A percentile compares a stretch with the other conserved stretches of the same genome.
phyloP scores from a whole-genome alignment of 768 basidiomycete species.

The Naganishia vaughanmartiniae region DNA sequence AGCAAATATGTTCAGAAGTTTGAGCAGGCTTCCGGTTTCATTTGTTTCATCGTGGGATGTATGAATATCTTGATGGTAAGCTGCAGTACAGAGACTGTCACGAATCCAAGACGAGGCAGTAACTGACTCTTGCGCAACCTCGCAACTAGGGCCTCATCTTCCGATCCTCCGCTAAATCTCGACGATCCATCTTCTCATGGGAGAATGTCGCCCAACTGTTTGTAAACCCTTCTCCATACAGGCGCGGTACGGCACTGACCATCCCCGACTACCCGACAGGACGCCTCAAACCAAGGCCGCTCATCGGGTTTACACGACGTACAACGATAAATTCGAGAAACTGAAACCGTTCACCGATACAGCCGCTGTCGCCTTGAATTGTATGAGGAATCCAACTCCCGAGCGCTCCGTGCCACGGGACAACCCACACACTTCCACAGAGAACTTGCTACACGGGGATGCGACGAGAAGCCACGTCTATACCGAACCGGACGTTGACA shows the following conservation, averaged over 20 bases:
- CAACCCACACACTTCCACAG: conserved; percentile 2
- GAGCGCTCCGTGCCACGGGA: conserved; percentile 43
- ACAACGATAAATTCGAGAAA: conserved; percentile 24
- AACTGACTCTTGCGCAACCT: conserved; percentile 63
- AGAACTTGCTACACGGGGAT: conserved; percentile 5
- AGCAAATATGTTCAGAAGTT: conserved; percentile 74
- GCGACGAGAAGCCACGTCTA: conserved; percentile 54
- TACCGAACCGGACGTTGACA: conserved; percentile 51
- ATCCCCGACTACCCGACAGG: conserved; percentile 17
- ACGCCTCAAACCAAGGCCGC: conserved; percentile 48
- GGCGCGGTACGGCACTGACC: background rate
- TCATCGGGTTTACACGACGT: conserved; percentile 34
- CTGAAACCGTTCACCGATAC: conserved; percentile 14
- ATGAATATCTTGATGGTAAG: conserved; percentile 66
- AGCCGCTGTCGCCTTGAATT: conserved; percentile 54
- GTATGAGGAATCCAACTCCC: conserved; percentile 55
- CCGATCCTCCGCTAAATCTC: conserved; percentile 50
- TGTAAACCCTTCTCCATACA: conserved; percentile 19
- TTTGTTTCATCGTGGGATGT: conserved; percentile 87
- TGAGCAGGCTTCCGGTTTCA: conserved; percentile 84
- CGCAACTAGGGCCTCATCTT: conserved; percentile 34
- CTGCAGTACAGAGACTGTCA: background rate
- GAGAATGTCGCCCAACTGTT: conserved; percentile 49
- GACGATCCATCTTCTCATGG: conserved; percentile 50
- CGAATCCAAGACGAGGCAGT: conserved; percentile 52